These are phyloP conservation scores for Trichosporon sp. DNA, from an alignment of 1,284 basidiomycete species.

Conservation along the genomic window DNA sequence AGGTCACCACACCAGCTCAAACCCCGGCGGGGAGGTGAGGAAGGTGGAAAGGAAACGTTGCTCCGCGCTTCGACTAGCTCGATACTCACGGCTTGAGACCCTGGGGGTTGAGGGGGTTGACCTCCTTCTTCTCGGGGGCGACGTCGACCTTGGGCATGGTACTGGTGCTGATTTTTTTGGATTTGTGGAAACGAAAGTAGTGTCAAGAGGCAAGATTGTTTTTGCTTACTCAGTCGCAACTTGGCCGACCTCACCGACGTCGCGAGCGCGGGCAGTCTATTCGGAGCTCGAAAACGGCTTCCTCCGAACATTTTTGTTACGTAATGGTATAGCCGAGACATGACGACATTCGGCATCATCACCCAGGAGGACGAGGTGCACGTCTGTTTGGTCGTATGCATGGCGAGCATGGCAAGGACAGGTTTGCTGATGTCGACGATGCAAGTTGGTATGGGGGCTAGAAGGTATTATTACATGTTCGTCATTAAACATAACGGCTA, in stretches of 20 bases:
- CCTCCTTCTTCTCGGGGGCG: conserved; percentile 30
- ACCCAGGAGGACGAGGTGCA: background rate
- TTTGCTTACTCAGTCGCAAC: conserved; percentile 1
- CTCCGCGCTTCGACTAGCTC: background rate
- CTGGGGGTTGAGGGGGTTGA: conserved; percentile 81
- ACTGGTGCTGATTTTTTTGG: background rate
- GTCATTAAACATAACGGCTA: conserved; percentile 13
- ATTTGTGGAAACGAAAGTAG: background rate
- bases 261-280: conserved; percentile 8
- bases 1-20: background rate
- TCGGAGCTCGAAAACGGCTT: conserved; percentile 18
- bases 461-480: conserved; percentile 3
- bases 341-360: conserved; percentile 6
- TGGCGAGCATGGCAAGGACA: background rate
- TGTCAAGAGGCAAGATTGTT: conserved; percentile 14
- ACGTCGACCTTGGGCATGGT: conserved; percentile 19
- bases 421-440: background rate
- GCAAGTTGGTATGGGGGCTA: background rate
- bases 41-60: background rate
- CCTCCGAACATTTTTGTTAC: conserved; percentile 14
- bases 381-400: background rate
- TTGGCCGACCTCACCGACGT: background rate
- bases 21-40: too few species aligned
- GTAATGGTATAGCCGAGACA: background rate
- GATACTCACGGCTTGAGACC: conserved; percentile 83